A percentile compares a stretch with the other conserved stretches of the same genome.
Conservation (phyloP, 2,329 filamentous ascomycete species). For the Colletotrichum kahawae region DNA sequence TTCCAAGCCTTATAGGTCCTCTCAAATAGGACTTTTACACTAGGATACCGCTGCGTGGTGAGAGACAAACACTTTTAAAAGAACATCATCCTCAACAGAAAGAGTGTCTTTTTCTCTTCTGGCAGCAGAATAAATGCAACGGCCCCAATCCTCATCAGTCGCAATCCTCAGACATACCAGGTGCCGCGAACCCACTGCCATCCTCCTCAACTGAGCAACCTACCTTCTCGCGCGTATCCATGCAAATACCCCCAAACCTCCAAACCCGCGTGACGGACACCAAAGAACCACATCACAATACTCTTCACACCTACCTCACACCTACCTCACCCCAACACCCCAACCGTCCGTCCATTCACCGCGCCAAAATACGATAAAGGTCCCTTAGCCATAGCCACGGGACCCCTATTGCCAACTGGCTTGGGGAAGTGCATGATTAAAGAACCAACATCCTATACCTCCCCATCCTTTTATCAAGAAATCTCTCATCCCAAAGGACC, state of each 20-base stretch:
- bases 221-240: neutral
- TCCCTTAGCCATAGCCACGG: neutral
- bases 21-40: too few species aligned
- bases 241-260: neutral
- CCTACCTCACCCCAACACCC: too few species aligned
- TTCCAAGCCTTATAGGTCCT: too few species aligned
- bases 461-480: neutral
- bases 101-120: rapidly evolving
- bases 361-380: neutral
- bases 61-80: too few species aligned
- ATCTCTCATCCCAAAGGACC: neutral
- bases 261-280: neutral
- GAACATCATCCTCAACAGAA: rapidly evolving
- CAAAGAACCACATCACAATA: too few species aligned
- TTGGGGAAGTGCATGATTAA: rapidly evolving
- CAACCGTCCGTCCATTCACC: too few species aligned
- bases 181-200: neutral
- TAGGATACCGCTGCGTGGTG: too few species aligned
- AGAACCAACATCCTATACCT: neutral
- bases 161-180: too few species aligned
- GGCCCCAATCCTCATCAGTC: too few species aligned
- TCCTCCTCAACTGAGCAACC: too few species aligned
- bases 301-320: too few species aligned
- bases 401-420: neutral
- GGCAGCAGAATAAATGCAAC: neutral